Conservation (phyloP, 768 basidiomycete genomes). For the Leucosporidium scottii region DNA sequence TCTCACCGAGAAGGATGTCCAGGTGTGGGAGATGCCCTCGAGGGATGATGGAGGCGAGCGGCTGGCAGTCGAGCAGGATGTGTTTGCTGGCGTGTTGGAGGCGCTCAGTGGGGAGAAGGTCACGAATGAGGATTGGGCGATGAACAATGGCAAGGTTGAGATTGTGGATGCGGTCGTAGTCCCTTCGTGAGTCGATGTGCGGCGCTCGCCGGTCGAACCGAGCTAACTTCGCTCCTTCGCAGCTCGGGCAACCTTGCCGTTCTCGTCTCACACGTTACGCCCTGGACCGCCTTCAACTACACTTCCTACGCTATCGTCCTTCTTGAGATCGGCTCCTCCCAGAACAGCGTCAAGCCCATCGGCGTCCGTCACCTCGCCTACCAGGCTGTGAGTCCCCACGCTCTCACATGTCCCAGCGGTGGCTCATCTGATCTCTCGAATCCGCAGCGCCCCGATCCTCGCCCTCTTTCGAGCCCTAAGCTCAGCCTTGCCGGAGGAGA, state of each 20-base stretch:
- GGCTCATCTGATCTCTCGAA: neutral
- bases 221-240: neutral
- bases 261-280: constrained; percentile 37
- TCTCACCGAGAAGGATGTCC: constrained; percentile 32
- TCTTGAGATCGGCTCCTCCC: constrained; percentile 23
- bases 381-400: constrained; percentile 16
- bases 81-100: constrained; percentile 28
- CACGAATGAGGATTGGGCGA: constrained; percentile 36
- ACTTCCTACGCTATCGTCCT: constrained; percentile 39
- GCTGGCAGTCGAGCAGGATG: constrained; percentile 25
- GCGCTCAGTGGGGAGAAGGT: constrained; percentile 35
- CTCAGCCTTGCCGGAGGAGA: constrained; percentile 38
- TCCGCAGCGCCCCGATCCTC: constrained; percentile 38
- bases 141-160: constrained; percentile 36
- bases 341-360: constrained; percentile 1
- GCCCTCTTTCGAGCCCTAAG: constrained; percentile 40
- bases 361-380: constrained; percentile 20
- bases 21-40: constrained; percentile 28
- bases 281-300: constrained; percentile 10
- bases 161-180: constrained; percentile 37
- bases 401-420: neutral
- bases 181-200: neutral
- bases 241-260: constrained; percentile 37
- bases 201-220: neutral
- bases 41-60: constrained; percentile 20